phyloP scores from a whole-genome alignment of 73 alveolate species.

The Breviolum minutum region DNA sequence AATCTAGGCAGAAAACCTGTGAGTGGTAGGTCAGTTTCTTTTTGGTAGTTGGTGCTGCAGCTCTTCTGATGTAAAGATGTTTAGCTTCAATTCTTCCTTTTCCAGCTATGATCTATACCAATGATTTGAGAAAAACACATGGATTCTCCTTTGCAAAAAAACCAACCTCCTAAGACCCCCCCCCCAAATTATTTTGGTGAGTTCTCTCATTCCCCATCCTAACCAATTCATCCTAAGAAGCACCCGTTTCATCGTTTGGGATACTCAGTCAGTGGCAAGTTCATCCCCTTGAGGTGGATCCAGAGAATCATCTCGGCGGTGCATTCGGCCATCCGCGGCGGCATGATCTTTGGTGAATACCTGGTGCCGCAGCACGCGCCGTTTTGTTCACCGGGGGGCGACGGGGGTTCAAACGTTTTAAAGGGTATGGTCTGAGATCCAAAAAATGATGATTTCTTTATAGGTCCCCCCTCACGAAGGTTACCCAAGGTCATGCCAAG shows the following conservation, averaged over 20 bases:
- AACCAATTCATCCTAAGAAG: not conserved
- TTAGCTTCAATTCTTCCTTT: no score
- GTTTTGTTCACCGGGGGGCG: not conserved
- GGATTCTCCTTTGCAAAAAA: no score
- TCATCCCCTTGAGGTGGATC: slow-evolving; percentile 36
- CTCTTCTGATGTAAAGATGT: no score
- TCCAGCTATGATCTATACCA: no score
- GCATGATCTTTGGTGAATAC: slow-evolving; percentile 83
- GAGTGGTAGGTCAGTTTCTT: no score
- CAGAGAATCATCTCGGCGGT: slow-evolving; percentile 87
- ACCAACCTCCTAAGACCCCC: no score
- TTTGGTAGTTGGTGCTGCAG: no score
- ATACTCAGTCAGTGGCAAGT: not conserved
- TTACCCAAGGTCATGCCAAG: not conserved
- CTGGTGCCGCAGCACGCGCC: not conserved
- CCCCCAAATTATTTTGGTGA: no score
- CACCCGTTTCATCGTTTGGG: not conserved
- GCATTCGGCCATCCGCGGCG: slow-evolving; percentile 94
- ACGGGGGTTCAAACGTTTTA: not conserved
- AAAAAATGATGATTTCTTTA: not conserved
- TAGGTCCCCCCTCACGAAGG: not conserved
- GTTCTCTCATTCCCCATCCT: not conserved
- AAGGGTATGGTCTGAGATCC: no score
- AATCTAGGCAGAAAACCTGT: no score
- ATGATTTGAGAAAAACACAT: no score